phyloP scores from a whole-genome alignment of 2,329 filamentous ascomycete species.

The Zalaria obscura region DNA sequence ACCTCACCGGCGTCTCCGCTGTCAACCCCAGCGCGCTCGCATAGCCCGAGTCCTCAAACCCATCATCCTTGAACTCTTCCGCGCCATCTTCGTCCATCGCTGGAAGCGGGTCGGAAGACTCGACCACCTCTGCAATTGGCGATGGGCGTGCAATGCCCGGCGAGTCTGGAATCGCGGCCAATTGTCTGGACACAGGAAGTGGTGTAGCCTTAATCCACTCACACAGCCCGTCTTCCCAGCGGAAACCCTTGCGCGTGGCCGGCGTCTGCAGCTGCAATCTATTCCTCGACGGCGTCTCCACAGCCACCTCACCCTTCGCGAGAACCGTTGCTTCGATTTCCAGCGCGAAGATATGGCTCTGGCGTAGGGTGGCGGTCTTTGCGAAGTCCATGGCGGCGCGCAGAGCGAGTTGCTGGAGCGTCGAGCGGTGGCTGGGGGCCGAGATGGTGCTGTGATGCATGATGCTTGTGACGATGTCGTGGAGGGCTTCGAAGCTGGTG shows the following conservation, averaged over 20 bases:
- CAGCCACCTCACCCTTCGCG: constrained; percentile 13
- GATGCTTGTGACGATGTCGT: constrained; percentile 16
- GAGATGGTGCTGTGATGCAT: constrained; percentile 12
- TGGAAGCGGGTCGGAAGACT: too few species aligned
- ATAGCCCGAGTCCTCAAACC: constrained; percentile 3
- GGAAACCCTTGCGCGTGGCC: constrained; percentile 11
- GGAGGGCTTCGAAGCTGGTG: constrained; percentile 18
- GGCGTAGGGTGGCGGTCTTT: constrained; percentile 12
- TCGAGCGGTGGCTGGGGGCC: constrained; percentile 11
- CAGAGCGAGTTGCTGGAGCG: constrained; percentile 20
- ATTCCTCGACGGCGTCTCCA: constrained; percentile 9
- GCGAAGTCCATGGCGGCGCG: constrained; percentile 23
- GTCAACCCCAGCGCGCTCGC: neutral
- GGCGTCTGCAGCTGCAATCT: neutral
- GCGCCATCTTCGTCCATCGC: too few species aligned
- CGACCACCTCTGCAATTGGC: too few species aligned
- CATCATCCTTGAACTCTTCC: neutral
- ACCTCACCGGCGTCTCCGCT: neutral
- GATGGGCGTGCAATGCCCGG: neutral
- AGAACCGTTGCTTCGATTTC: constrained; percentile 19
- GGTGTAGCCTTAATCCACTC: constrained; percentile 32
- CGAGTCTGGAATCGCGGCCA: neutral
- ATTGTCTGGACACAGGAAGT: neutral
- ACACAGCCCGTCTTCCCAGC: constrained; percentile 31
- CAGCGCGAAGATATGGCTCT: constrained; percentile 16